Conservation (phyloP, 495 filamentous ascomycete species). For the Aspergillus heteromorphus region DNA sequence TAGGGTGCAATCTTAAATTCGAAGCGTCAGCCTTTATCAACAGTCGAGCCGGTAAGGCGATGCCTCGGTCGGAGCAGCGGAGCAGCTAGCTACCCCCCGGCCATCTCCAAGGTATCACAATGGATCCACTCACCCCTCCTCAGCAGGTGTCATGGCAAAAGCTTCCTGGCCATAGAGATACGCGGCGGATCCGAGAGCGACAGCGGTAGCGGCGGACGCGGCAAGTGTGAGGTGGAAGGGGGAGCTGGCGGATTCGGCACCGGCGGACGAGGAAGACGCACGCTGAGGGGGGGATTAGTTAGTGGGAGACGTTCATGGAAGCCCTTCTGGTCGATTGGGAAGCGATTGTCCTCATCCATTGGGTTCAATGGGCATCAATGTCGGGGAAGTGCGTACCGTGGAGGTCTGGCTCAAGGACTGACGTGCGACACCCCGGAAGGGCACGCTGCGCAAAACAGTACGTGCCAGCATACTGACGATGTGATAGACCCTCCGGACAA, state of each 20-base stretch:
- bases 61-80: slow-evolving; percentile 26
- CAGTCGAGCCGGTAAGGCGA: slow-evolving; percentile 10
- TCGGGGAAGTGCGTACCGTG: slow-evolving; percentile 38
- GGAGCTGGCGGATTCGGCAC: slow-evolving; percentile 45
- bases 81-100: slow-evolving; percentile 12
- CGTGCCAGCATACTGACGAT: slow-evolving; percentile 74
- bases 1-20: slow-evolving; percentile 71
- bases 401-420: slow-evolving; percentile 45
- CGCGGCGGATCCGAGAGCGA: slow-evolving; percentile 80
- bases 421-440: slow-evolving; percentile 63
- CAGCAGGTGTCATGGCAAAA: slow-evolving; percentile 83
- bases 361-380: slow-evolving; percentile 28
- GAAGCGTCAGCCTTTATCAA: slow-evolving; percentile 11
- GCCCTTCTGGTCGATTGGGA: slow-evolving; percentile 1
- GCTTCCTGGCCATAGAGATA: slow-evolving; percentile 86
- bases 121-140: slow-evolving; percentile 82
- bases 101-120: slow-evolving; percentile 9
- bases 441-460: slow-evolving; percentile 74
- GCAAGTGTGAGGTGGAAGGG: slow-evolving; percentile 66
- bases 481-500: slow-evolving; percentile 37
- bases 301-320: slow-evolving; percentile 16
- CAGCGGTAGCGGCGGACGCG: slow-evolving; percentile 73
- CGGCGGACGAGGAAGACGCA: slow-evolving; percentile 45
- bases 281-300: slow-evolving; percentile 26
- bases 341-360: slow-evolving; percentile 29